Conservation (phyloP, 768 basidiomycete genomes). For the Amylocystis lapponica region DNA sequence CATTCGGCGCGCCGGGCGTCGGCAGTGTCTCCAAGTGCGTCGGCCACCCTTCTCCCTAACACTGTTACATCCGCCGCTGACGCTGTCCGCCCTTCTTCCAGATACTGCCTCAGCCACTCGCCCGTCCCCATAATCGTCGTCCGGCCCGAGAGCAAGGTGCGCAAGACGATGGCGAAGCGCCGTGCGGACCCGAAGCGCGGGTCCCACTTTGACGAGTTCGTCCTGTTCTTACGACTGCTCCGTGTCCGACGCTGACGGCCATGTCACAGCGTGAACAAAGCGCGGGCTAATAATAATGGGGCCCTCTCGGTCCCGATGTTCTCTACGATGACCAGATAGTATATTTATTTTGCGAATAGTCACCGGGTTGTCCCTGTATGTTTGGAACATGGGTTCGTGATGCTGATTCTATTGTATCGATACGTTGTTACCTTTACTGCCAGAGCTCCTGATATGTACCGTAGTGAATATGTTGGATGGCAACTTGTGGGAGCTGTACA, state of each 20-base stretch:
- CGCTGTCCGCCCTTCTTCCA: conserved; percentile 20
- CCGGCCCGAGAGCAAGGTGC: conserved; percentile 80
- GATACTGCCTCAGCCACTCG: conserved; percentile 84
- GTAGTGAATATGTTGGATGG: no score
- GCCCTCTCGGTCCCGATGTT: conserved; percentile 18
- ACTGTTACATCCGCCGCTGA: neutral
- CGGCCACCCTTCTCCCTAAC: neutral
- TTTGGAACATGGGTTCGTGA: no score
- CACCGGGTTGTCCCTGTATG: no score
- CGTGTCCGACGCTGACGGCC: neutral
- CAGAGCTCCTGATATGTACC: no score
- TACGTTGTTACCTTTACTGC: no score
- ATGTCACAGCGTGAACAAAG: conserved; percentile 9
- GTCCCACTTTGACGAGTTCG: conserved; percentile 69
- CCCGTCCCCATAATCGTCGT: conserved; percentile 97
- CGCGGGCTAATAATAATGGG: conserved; percentile 13
- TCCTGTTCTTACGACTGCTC: conserved; percentile 1
- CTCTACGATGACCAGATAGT: conserved; percentile 17
- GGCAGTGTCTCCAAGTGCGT: conserved; percentile 55
- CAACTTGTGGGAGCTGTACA: no score
- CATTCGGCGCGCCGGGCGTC: conserved; percentile 45
- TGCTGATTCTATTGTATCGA: no score
- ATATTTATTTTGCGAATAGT: no score
- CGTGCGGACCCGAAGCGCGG: conserved; percentile 86
- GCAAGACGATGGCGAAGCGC: conserved; percentile 80